These are phyloP conservation scores for Aspergillus costaricaensis DNA, from an alignment of 2,329 filamentous ascomycete species.

Conservation along the genomic window DNA sequence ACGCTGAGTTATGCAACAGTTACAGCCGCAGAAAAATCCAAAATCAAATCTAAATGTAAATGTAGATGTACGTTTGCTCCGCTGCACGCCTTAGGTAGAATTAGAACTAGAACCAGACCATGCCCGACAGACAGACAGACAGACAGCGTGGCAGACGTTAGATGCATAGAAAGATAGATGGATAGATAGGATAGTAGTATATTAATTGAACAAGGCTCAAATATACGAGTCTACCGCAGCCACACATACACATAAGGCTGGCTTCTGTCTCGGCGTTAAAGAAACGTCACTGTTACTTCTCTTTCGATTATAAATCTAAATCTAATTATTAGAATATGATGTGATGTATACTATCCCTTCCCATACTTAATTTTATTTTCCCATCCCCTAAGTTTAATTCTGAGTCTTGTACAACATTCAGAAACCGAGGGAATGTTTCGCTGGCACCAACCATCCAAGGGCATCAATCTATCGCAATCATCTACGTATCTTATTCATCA, in stretches of 20 bases:
- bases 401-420: not conserved
- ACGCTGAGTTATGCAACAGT: not conserved
- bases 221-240: not conserved
- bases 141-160: too few species aligned
- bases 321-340: too few species aligned
- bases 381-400: too few species aligned
- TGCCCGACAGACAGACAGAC: too few species aligned
- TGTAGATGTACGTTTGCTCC: not conserved
- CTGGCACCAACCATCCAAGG: conserved; percentile 7
- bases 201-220: not conserved
- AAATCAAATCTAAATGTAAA: too few species aligned
- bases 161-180: too few species aligned
- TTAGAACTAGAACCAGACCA: not conserved
- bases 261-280: too few species aligned
- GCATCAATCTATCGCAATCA: not conserved
- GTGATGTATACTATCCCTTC: too few species aligned
- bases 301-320: too few species aligned
- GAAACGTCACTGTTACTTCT: too few species aligned
- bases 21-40: not conserved
- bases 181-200: too few species aligned
- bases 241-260: not conserved
- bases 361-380: not conserved
- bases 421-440: not conserved
- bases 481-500: too few species aligned
- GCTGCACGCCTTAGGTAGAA: not conserved